Conservation (phyloP, 1,284 basidiomycete genomes). For the Microbotryomycetes sp. region DNA sequence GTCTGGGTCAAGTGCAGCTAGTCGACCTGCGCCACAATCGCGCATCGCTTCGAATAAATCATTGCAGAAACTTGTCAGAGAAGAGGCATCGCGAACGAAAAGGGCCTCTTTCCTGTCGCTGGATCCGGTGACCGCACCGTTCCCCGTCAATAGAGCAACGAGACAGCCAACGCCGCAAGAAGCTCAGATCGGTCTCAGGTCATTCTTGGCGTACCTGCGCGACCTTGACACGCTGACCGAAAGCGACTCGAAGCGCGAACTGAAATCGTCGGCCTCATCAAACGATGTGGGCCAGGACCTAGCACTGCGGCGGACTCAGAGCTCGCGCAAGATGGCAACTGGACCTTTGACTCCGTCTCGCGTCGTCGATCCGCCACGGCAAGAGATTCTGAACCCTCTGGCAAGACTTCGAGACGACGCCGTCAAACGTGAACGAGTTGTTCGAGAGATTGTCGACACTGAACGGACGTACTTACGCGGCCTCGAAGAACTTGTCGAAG, state of each 20-base stretch:
- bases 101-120: neutral
- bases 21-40: neutral
- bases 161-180: neutral
- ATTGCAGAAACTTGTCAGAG: neutral
- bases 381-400: neutral
- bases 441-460: slow-evolving; percentile 55
- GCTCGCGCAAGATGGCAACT: neutral
- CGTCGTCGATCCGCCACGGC: neutral
- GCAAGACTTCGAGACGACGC: slow-evolving; percentile 37
- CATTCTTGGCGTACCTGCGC: slow-evolving; percentile 86
- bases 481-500: slow-evolving; percentile 83
- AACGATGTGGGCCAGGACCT: neutral
- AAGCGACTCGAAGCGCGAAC: neutral
- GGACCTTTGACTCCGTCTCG: neutral
- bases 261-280: neutral
- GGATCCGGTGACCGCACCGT: neutral
- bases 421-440: slow-evolving; percentile 36
- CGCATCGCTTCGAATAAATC: neutral
- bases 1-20: neutral
- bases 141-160: neutral
- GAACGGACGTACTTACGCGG: slow-evolving; percentile 93
- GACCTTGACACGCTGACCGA: slow-evolving; percentile 79
- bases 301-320: slow-evolving; percentile 18
- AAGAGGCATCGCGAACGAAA: neutral
- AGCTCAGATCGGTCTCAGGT: slow-evolving; percentile 58